Conservation (phyloP, 352 stramenopile species). For the Globisporangium radiosum region DNA sequence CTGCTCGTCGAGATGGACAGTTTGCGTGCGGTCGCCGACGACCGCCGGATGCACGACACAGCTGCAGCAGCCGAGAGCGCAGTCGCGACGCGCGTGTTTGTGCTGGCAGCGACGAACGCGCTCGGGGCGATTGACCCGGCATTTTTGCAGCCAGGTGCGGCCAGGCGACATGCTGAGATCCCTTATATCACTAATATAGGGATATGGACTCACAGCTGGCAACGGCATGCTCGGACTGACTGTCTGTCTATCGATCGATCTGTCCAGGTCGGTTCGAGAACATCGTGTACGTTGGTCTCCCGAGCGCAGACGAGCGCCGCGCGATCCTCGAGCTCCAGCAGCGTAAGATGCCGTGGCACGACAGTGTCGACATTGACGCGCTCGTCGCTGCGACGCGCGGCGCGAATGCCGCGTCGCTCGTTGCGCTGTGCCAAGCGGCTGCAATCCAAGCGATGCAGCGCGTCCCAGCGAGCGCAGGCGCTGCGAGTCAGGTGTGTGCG, state of each 20-base stretch:
- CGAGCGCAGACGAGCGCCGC: conserved; percentile 36
- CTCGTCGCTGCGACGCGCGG: conserved; percentile 54
- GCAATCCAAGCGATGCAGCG: conserved; percentile 73
- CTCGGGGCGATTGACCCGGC: conserved; percentile 72
- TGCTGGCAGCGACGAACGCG: conserved; percentile 73
- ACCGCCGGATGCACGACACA: conserved; percentile 5
- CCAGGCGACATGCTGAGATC: neutral
- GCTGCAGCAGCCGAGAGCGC: conserved; percentile 3
- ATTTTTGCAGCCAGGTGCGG: conserved; percentile 70
- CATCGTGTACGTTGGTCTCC: conserved; percentile 67
- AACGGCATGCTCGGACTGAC: no score
- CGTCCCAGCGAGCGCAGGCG: conserved; percentile 14
- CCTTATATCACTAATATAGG: no score
- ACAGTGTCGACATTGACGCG: conserved; percentile 33
- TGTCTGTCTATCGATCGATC: no score
- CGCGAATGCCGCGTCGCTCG: conserved; percentile 65
- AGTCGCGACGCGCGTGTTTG: conserved; percentile 53
- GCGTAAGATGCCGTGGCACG: conserved; percentile 64
- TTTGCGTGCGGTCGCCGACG: conserved; percentile 46
- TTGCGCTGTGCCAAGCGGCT: conserved; percentile 63
- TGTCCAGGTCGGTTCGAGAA: conserved; percentile 74
- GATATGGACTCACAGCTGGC: no score
- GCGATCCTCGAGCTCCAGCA: conserved; percentile 64
- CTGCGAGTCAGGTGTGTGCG: conserved; percentile 19
- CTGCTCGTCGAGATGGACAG: conserved; percentile 78